A percentile compares a stretch with the other conserved stretches of the same genome.
These are phyloP conservation scores for Aspergillus quadrilineatus DNA, from an alignment of 2,329 filamentous ascomycete genomes.

Conservation along the genomic window DNA sequence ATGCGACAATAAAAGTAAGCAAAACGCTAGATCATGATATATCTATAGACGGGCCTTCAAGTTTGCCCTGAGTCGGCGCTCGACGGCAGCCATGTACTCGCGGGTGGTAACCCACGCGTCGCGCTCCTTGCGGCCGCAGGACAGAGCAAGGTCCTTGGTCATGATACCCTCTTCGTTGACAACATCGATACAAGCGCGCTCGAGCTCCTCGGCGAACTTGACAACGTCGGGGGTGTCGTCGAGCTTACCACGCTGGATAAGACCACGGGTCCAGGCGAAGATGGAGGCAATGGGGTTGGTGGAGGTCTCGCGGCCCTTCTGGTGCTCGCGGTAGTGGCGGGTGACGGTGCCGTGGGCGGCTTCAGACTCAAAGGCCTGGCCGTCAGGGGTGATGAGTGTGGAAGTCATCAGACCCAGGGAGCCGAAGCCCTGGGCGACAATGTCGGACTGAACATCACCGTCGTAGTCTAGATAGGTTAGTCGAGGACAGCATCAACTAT, in stretches of 20 bases:
- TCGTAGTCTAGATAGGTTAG: slow-evolving; percentile 72
- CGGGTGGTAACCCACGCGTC: slow-evolving; percentile 86
- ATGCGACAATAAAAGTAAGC: slow-evolving; percentile 7
- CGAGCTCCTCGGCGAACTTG: slow-evolving; percentile 84
- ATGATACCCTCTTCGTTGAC: slow-evolving; percentile 94
- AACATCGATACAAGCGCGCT: slow-evolving; percentile 90
- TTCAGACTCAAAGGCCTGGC: slow-evolving; percentile 96
- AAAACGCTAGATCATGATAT: slow-evolving; percentile 10
- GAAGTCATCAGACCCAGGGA: slow-evolving; percentile 98
- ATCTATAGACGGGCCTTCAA: slow-evolving; percentile 49
- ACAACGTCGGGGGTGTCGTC: slow-evolving; percentile 91
- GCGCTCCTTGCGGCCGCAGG: slow-evolving; percentile 82
- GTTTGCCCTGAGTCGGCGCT: slow-evolving; percentile 78
- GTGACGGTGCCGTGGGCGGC: slow-evolving; percentile 98
- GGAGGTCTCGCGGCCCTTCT: slow-evolving; percentile 94
- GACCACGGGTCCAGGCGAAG: slow-evolving; percentile 96
- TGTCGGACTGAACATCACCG: slow-evolving; percentile 97
- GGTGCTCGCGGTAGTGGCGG: slow-evolving; percentile 97
- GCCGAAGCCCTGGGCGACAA: slow-evolving; percentile 96
- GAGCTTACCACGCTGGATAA: slow-evolving; percentile 88
- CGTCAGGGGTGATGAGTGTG: slow-evolving; percentile 92
- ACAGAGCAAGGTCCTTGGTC: slow-evolving; percentile 98
- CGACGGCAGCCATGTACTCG: slow-evolving; percentile 89
- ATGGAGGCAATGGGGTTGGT: slow-evolving; percentile 99
- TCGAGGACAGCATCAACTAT: neutral